phyloP scores from a whole-genome alignment of 2,329 filamentous ascomycete species.

The Hypoxylon sp. region DNA sequence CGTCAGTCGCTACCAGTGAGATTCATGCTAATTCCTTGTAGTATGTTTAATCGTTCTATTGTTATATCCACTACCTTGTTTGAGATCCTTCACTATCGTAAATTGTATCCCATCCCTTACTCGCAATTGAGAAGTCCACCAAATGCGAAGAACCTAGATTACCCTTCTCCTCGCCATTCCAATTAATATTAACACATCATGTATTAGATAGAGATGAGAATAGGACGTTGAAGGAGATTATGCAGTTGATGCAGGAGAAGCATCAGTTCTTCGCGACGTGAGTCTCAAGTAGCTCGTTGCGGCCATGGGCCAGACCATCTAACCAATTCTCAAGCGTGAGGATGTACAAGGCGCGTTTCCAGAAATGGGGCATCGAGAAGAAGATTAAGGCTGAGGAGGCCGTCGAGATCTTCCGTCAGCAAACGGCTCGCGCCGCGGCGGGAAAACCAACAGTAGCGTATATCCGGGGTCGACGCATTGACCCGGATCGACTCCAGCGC shows the following conservation, averaged over 20 bases:
- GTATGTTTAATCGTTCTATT: conserved; percentile 28
- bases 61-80: background rate
- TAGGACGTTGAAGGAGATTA: conserved; percentile 51
- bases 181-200: conserved; percentile 28
- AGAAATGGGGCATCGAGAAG: conserved; percentile 53
- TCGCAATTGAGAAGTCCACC: background rate
- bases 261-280: conserved; percentile 67
- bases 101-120: conserved; percentile 12
- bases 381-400: conserved; percentile 52
- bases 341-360: conserved; percentile 52
- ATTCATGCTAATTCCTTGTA: conserved; percentile 21
- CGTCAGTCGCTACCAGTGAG: background rate
- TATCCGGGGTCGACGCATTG: conserved; percentile 49
- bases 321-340: conserved; percentile 45
- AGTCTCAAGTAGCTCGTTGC: conserved; percentile 29
- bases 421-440: conserved; percentile 48
- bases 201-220: conserved; percentile 48
- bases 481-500: conserved; percentile 50
- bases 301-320: conserved; percentile 19
- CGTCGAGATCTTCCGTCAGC: conserved; percentile 52
- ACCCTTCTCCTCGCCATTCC: background rate
- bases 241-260: conserved; percentile 49
- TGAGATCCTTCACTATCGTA: conserved; percentile 2
- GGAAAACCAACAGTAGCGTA: conserved; percentile 51
- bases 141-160: background rate